Base-by-base conservation (phyloP, 129 eudicot genomes). In the Lactuca sativa region DNA sequence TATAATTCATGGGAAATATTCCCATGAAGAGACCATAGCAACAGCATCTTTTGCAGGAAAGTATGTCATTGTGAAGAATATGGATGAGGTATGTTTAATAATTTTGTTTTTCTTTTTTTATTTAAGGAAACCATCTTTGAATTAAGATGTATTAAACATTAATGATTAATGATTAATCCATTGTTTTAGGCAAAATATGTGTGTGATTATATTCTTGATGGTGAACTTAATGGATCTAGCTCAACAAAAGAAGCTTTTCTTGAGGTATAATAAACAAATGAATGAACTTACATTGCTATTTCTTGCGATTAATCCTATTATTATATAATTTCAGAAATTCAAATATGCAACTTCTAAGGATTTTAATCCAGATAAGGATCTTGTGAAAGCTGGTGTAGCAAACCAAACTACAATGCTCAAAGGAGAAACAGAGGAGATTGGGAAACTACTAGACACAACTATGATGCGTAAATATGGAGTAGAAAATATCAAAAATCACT, bases 31-130 rank as follows among this genome's bases (percentile, higher is more conserved):
- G 78, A 92, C 96, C 9, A 64, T 88, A 41, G 95, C 97, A 33
- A 92, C 96, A 70, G 91, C 97, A 57, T 92, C 97, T 65, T 92
- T 92, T 88, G 97, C 97, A 37, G 95, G 91, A 65, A 92, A 77
- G 56, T 92, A 86, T 70, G 67, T 92, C 67, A 84, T 92, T 66
- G 97, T 88, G 69, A 88, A 89, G 84, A 83, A 84, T 80, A 86
- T 92, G 84, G 84, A 78, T 73, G 97, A 92, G 90, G 96, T 88
- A 81, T 62, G 38, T 25, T 54, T 53, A 37, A 10, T 25, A 44
- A n/a, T 40, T 69, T 12, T 15, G 36, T 51, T 10, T 48, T 36
- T 21, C 21, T 12, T 53, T 70, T 53, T 53, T 73, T 13, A 38
- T 10, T 5, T 41, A 21, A 17, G 1, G 47, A 3, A 10, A 48